Percentiles rank a stretch among this genome's conserved stretches.
Conservation (phyloP, 2,329 filamentous ascomycete species). For the Stachybotrys elegans region DNA sequence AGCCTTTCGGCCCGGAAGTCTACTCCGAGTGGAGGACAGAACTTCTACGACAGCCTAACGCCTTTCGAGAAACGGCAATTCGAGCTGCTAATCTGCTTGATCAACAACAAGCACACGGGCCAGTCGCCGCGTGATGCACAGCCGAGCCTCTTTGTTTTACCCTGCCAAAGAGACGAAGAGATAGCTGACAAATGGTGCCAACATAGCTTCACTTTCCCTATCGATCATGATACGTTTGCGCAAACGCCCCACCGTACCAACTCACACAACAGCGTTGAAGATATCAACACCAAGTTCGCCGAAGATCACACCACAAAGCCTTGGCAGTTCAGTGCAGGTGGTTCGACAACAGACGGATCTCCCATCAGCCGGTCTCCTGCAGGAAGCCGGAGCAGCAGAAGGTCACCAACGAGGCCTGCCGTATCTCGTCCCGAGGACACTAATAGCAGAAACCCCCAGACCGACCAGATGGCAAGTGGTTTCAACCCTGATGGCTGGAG, state of each 20-base stretch:
- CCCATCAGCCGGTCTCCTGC: conserved; percentile 29
- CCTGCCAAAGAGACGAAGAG: not conserved
- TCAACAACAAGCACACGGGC: too few species aligned
- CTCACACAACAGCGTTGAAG: conserved; percentile 49
- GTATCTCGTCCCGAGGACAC: conserved; percentile 13
- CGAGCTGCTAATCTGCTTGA: conserved; percentile 29
- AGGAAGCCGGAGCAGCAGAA: conserved; percentile 33
- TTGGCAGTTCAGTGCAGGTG: conserved; percentile 50
- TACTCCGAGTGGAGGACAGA: conserved; percentile 25
- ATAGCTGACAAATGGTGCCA: conserved; percentile 27
- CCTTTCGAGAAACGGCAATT: conserved; percentile 36
- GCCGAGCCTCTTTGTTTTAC: too few species aligned
- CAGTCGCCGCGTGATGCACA: conserved; percentile 13
- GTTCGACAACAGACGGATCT: conserved; percentile 21
- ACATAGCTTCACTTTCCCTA: conserved; percentile 47
- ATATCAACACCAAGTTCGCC: conserved; percentile 58
- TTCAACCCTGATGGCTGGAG: conserved; percentile 52
- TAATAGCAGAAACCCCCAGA: conserved; percentile 14
- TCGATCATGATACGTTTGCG: conserved; percentile 36
- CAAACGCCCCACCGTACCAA: conserved; percentile 27
- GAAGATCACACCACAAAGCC: conserved; percentile 38
- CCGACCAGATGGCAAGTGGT: conserved; percentile 18
- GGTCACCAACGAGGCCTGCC: conserved; percentile 30
- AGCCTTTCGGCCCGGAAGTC: not conserved
- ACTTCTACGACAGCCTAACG: conserved; percentile 18